A percentile compares a stretch with the other conserved stretches of the same genome.
Conservation (phyloP, 805 yeast genomes). For the Vanderwaltozyma yarrowii region DNA sequence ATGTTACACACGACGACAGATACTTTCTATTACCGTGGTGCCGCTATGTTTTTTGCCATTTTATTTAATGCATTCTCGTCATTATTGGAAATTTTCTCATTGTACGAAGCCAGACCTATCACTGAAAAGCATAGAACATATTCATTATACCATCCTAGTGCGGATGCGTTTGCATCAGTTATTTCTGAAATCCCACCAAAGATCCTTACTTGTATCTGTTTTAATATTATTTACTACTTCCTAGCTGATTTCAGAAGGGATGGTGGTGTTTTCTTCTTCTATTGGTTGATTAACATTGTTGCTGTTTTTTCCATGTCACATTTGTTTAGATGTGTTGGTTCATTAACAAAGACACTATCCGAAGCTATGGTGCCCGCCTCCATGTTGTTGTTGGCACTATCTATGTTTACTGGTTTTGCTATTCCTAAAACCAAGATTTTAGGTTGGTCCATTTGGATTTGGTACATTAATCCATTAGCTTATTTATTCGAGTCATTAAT, state of each 20-base stretch:
- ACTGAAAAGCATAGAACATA: slow-evolving; percentile 50
- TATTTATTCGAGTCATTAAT: slow-evolving; percentile 37
- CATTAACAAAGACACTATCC: slow-evolving; percentile 30
- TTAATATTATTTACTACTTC: slow-evolving; percentile 43
- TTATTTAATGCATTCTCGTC: slow-evolving; percentile 56
- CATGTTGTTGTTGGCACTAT: slow-evolving; percentile 29
- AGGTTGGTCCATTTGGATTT: slow-evolving; percentile 41
- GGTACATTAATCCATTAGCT: slow-evolving; percentile 34
- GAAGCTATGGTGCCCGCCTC: slow-evolving; percentile 39
- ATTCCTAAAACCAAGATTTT: slow-evolving; percentile 35
- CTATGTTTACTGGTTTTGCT: slow-evolving; percentile 35
- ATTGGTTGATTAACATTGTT: slow-evolving; percentile 33
- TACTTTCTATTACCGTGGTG: slow-evolving; percentile 43
- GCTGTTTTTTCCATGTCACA: slow-evolving; percentile 48
- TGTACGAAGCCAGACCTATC: slow-evolving; percentile 45
- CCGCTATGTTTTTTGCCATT: slow-evolving; percentile 55
- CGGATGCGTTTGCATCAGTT: slow-evolving; percentile 55
- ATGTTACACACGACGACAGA: slow-evolving; percentile 27
- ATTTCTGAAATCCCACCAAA: slow-evolving; percentile 50
- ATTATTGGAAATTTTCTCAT: slow-evolving; percentile 41
- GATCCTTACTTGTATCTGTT: slow-evolving; percentile 33
- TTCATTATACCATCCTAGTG: slow-evolving; percentile 50
- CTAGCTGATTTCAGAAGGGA: slow-evolving; percentile 42
- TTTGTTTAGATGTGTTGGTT: slow-evolving; percentile 35
- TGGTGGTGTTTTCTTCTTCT: slow-evolving; percentile 49